These are phyloP conservation scores for Miscanthus lutarioriparius DNA, from an alignment of 176 grass and related monocot species.

Conservation along the genomic window DNA sequence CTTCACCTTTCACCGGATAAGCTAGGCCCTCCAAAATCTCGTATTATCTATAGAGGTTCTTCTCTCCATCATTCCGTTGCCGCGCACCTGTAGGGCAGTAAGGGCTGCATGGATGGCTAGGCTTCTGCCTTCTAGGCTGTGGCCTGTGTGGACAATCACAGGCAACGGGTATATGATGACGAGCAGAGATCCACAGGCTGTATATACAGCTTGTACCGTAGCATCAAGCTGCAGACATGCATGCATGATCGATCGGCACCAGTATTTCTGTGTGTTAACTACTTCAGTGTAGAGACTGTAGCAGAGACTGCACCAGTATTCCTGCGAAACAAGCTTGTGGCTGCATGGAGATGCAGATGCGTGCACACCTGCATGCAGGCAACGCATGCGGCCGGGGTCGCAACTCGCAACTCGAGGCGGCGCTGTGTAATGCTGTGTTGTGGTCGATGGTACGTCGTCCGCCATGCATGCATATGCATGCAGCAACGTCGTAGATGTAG, in stretches of 20 bases:
- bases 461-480: constrained; percentile 31
- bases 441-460: constrained; percentile 9
- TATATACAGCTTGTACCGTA: constrained; percentile 28
- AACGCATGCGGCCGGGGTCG: neutral
- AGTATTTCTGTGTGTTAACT: neutral
- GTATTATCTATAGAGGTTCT: no score
- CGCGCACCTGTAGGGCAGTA: neutral
- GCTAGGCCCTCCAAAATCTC: no score
- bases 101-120: neutral
- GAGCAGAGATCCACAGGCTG: constrained; percentile 16
- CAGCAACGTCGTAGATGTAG: neutral
- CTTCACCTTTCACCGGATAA: no score
- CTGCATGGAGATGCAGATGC: neutral
- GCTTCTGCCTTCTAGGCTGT: constrained; percentile 14
- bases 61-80: neutral
- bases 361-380: neutral
- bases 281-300: neutral
- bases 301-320: neutral
- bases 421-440: neutral
- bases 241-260: neutral
- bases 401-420: neutral
- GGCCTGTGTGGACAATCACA: constrained; percentile 36
- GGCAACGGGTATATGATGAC: constrained; percentile 2
- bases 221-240: constrained; percentile 9
- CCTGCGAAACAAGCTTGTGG: neutral